phyloP scores from a whole-genome alignment of 129 eudicot genomes.

The Logfia minima region DNA sequence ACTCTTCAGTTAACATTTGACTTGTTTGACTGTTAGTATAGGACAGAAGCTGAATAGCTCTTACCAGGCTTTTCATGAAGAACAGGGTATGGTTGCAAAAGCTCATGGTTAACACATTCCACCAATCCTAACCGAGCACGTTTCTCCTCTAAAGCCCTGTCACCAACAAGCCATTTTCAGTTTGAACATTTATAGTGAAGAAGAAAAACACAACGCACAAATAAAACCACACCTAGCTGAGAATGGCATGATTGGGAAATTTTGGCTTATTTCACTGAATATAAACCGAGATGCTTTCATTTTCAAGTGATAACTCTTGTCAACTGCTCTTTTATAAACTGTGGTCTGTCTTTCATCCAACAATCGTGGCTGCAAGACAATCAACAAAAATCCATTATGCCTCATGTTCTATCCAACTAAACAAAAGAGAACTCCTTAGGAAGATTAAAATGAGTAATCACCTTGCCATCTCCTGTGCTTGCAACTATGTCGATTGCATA shows the following conservation, averaged over 20 bases:
- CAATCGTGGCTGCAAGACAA: slow-evolving; percentile 67
- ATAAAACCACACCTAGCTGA: slow-evolving; percentile 69
- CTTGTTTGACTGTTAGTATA: too few species aligned
- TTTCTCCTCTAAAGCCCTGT: slow-evolving; percentile 35
- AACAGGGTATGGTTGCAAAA: slow-evolving; percentile 94
- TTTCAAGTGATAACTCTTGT: slow-evolving; percentile 85
- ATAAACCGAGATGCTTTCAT: slow-evolving; percentile 97
- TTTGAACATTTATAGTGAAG: not conserved
- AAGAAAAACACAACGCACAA: not conserved
- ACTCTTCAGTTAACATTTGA: too few species aligned
- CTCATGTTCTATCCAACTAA: not conserved
- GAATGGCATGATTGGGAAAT: slow-evolving; percentile 96
- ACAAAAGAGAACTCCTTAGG: not conserved
- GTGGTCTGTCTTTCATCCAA: slow-evolving; percentile 97
- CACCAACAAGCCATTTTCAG: not conserved
- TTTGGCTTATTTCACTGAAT: slow-evolving; percentile 86
- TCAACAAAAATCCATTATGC: not conserved
- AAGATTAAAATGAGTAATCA: slow-evolving; percentile 6
- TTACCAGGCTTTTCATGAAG: slow-evolving; percentile 93
- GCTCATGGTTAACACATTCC: slow-evolving; percentile 94
- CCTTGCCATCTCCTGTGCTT: slow-evolving; percentile 98
- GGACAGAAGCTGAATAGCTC: not conserved
- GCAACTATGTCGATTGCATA: slow-evolving; percentile 80
- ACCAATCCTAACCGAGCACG: slow-evolving; percentile 38
- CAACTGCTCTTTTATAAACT: slow-evolving; percentile 91